A percentile compares a stretch with the other conserved stretches of the same genome.
Evolutionary conservation across 2,329 filamentous ascomycete species (phyloP).

Genomic region (Delphinella strobiligena): DNA sequence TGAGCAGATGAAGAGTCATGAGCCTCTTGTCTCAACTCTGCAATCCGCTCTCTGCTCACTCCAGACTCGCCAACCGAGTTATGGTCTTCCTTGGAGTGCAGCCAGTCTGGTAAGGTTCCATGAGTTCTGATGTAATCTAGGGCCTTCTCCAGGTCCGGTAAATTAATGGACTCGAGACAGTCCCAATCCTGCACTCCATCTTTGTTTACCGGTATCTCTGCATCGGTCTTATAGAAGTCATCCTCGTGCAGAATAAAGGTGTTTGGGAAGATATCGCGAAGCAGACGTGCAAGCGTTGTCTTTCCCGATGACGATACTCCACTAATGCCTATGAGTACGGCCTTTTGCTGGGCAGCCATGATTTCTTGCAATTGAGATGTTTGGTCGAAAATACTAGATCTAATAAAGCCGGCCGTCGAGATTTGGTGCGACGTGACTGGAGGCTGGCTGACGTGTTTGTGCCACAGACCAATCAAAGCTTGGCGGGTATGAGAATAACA

Average conservation of each 20-base stretch:
- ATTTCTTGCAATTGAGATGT: not conserved
- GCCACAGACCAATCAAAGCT: constrained; percentile 1
- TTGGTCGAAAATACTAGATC: constrained; percentile 1
- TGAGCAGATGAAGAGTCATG: not conserved
- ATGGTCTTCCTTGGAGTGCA: constrained; percentile 46
- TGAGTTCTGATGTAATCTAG: constrained; percentile 58
- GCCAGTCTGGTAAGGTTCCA: constrained; percentile 46
- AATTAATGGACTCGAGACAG: constrained; percentile 65
- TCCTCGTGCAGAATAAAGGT: constrained; percentile 86
- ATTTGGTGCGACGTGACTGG: not conserved
- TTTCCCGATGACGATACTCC: constrained; percentile 91
- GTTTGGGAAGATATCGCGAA: constrained; percentile 63
- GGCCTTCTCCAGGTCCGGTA: constrained; percentile 54
- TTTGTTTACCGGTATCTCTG: constrained; percentile 43
- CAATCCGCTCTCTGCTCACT: constrained; percentile 20
- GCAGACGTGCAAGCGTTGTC: constrained; percentile 76
- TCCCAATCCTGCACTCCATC: constrained; percentile 75
- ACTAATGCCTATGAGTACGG: constrained; percentile 66
- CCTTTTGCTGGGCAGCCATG: constrained; percentile 14
- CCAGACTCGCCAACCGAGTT: constrained; percentile 37
- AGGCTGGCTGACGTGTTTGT: constrained; percentile 6
- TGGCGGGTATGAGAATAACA: constrained; percentile 8
- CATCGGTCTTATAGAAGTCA: constrained; percentile 83
- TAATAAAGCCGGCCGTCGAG: not conserved
- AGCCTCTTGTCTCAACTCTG: constrained; percentile 18